Evolutionary conservation across 1,284 basidiomycete genomes (phyloP).

Genomic region (Microbotryomycetes sp.): DNA sequence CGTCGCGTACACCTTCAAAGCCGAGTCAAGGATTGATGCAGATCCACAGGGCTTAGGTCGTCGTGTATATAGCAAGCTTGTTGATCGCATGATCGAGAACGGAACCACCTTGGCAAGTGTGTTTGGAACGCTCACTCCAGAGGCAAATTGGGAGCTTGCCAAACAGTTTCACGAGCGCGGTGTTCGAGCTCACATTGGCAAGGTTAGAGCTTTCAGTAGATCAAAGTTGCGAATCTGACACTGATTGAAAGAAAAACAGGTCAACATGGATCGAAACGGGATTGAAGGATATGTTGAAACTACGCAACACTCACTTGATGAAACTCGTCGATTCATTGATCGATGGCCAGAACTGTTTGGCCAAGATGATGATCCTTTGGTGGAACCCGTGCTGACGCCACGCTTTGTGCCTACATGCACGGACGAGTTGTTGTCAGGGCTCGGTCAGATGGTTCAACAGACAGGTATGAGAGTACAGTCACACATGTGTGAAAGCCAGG

Average conservation of each 20-base stretch:
- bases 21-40: conserved; percentile 64
- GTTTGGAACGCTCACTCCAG: conserved; percentile 71
- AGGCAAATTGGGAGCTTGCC: conserved; percentile 75
- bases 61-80: conserved; percentile 60
- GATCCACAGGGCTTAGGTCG: conserved; percentile 54
- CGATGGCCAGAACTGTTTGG: conserved; percentile 48
- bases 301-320: conserved; percentile 48
- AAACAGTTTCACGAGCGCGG: conserved; percentile 63
- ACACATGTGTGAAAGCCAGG: conserved; percentile 67
- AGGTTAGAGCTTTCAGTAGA: conserved; percentile 46
- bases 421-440: conserved; percentile 55
- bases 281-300: conserved; percentile 54
- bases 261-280: conserved; percentile 21
- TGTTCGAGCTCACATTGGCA: conserved; percentile 69
- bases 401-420: conserved; percentile 76
- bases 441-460: conserved; percentile 51
- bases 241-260: conserved; percentile 11
- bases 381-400: conserved; percentile 73
- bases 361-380: conserved; percentile 48
- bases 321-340: conserved; percentile 55
- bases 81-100: conserved; percentile 56
- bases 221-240: conserved; percentile 57
- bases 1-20: conserved; percentile 50
- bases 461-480: conserved; percentile 57
- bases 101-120: conserved; percentile 69